These are phyloP conservation scores for Byssothecium circinans DNA, from an alignment of 2,329 filamentous ascomycete species.

Conservation along the genomic window DNA sequence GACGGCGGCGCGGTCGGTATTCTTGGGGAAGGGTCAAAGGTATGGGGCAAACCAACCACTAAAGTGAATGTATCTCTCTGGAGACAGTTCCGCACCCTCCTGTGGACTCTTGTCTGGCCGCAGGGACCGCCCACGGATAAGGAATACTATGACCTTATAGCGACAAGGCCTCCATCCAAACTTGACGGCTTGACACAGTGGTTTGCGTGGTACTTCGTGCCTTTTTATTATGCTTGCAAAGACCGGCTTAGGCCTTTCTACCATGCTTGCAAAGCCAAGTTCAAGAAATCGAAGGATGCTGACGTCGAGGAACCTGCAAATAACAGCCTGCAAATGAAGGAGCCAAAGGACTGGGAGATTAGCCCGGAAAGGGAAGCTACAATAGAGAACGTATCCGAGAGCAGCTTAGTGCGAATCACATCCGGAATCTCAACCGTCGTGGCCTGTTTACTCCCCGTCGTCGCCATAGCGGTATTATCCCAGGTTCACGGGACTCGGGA, in stretches of 20 bases:
- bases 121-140: background rate
- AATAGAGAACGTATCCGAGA: constrained; percentile 5
- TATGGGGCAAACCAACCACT: constrained; percentile 2
- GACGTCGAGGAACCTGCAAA: constrained; percentile 6
- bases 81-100: constrained; percentile 4
- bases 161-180: constrained; percentile 1
- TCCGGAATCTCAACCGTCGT: constrained; percentile 11
- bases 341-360: background rate
- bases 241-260: too few relatives aligned
- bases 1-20: background rate
- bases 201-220: constrained; percentile 2
- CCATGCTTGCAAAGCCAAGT: too few relatives aligned
- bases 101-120: constrained; percentile 6
- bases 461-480: constrained; percentile 14
- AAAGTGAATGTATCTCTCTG: constrained; percentile 2
- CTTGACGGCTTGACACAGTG: constrained; percentile 11
- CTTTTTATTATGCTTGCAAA: background rate
- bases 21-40: background rate
- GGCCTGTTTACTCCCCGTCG: constrained; percentile 13
- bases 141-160: constrained; percentile 5
- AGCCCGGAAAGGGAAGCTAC: constrained; percentile 1
- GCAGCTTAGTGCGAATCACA: constrained; percentile 6
- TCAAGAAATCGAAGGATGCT: background rate
- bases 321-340: background rate
- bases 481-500: constrained; percentile 9